Base-by-base conservation (phyloP, 139 green algal species). In the Picochlorum sp. region DNA sequence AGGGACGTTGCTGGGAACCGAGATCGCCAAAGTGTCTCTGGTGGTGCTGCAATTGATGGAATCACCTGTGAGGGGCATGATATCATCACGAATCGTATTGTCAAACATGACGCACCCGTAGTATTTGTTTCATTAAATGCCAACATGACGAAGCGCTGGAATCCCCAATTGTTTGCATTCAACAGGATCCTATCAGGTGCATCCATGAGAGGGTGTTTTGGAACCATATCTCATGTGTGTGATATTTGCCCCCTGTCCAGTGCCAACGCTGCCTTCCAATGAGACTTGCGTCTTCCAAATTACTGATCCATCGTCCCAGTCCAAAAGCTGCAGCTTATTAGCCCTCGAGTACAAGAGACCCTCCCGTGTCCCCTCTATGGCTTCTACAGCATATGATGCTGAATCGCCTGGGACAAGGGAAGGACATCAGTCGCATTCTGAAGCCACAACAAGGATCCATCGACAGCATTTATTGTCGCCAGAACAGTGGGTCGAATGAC, bases 131-230 rank as follows among this genome's bases (percentile, higher is more conserved):
- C 16, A 20, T 54, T 54, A 21, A 54, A 54, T 54, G 16, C 6
- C 47, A 54, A 26, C 16, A 54, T 20, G n/a, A 54, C 47, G 15
- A 54, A 54, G 7, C 47, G 47, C 15, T 65, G 20, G n/a, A 66
- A 66, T 20, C 61, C 32, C 61, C 61, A 66, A 20, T 66, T 66
- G n/a, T 66, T 66, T 38, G 37, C 34, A 32, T 54, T 56, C 15
- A 54, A 20, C n/a, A 66, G 37, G 13, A 66, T 41, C 18, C 34
- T 18, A 0, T 28, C n/a, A 32, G 61, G 15, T 20, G 15, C 26
- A 38, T 66, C 34, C 14, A 16, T 0, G 6, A 45, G 20, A 6
- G 20, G 18, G 15, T 52, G n/a, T 15, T 23, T 28, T 8, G 58
- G 58, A 8, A 55, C 5, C 5, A 66, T 66, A 66, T 16, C 16